Evolutionary conservation across 148 eudicot species (phyloP), one percentile per base, ranked within the genome.

Genomic region (Tetragonia tetragonoides): DNA sequence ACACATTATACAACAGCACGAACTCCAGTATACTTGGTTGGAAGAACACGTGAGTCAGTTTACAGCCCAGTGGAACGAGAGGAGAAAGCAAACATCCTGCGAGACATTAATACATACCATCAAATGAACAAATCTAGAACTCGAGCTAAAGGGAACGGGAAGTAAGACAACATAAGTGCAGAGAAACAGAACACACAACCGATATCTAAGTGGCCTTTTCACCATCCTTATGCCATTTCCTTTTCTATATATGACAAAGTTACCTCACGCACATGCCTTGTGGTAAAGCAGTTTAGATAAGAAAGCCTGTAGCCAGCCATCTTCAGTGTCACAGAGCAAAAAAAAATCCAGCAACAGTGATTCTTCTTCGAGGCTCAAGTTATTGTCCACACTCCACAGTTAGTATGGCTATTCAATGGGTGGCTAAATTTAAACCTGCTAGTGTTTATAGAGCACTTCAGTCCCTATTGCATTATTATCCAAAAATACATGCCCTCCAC

Each of bases 81-180:
- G 60, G 40, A 23, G 20, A 71, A 71, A 51, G 38, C 18, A 77
- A 68, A 65, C 73, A 42, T 46, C 73, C 73, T 68, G 79, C 64
- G 21, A 70, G 28, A 54, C 24, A 40, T 23, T 7, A 28, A 3
- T 7, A 53, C 38, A 24, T 21, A 17, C 11, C 14, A 4, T 66
- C 34, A 10, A 49, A 66, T 57, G 11, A 37, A 16, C n/a, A 49
- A 3, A 20, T 37, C 9, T 47, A 65, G 34, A 66, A 24, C 16
- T 42, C 47, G 15, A n/a, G 4, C 64, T 60, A 28, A 2, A 40
- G 12, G 16, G 44, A 63, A 61, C 76, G 21, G 18, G 59, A 44
- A 49, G 42, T 5, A 2, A 34, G 20, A 49, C 3, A 70, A 23
- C 40, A 24, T 44, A 44, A 70, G 41, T 28, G 42, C 23, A 46